phyloP scores from a whole-genome alignment of 148 eudicot species.

The Rhododendron simsii region DNA sequence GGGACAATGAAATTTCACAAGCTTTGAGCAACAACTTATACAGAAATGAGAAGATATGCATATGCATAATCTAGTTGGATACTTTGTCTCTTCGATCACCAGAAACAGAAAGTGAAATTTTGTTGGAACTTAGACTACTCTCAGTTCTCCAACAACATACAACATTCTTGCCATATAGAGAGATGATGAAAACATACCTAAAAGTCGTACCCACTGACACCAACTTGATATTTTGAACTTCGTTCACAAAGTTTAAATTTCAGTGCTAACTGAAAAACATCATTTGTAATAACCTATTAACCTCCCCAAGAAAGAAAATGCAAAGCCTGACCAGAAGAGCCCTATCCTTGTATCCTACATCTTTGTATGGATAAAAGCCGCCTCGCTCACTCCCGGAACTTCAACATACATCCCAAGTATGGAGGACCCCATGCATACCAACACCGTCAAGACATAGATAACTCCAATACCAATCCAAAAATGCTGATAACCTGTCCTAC shows the following conservation, averaged over 20 bases:
- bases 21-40: not conserved
- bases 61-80: not conserved
- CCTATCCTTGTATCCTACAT: not conserved
- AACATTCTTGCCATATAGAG: not conserved
- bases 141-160: not conserved
- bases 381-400: slow-evolving; percentile 71
- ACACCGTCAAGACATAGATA: slow-evolving; percentile 55
- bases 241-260: not conserved
- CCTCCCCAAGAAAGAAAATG: not conserved
- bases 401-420: slow-evolving; percentile 86
- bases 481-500: slow-evolving; percentile 68
- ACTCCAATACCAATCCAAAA: slow-evolving; percentile 69
- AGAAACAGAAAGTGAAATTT: not conserved
- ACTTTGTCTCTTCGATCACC: not conserved
- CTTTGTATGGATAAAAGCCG: slow-evolving; percentile 66
- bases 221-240: not conserved
- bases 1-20: not conserved
- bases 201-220: not conserved
- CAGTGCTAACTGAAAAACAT: not conserved
- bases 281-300: not conserved
- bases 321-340: not conserved
- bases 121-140: not conserved
- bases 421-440: slow-evolving; percentile 64
- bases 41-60: not conserved
- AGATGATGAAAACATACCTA: not conserved